Conservation (phyloP, 257 asterid genomes). For the Prunella vulgaris region DNA sequence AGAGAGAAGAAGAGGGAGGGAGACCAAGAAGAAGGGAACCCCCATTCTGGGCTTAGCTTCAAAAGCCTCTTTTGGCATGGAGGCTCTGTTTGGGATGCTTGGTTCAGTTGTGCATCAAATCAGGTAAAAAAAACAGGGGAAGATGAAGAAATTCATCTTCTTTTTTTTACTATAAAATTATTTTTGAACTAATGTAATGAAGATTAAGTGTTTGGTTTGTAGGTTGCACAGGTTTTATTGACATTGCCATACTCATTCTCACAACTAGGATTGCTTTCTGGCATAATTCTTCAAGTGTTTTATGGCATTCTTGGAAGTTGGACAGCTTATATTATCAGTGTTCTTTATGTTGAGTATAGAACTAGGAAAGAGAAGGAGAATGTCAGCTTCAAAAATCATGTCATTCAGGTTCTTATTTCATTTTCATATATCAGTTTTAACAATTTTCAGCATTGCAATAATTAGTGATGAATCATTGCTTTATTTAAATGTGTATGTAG, state of each 20-base stretch:
- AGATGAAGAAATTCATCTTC: not conserved
- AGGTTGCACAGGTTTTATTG: constrained; percentile 37
- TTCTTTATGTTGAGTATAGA: constrained; percentile 31
- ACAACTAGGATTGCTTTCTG: constrained; percentile 32
- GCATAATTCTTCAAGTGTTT: constrained; percentile 27
- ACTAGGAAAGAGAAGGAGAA: constrained; percentile 28
- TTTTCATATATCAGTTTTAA: not conserved
- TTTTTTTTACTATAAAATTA: not conserved
- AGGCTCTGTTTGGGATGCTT: constrained; percentile 28
- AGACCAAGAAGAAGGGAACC: not conserved
- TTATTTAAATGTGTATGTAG: constrained; percentile 11
- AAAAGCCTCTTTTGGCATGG: constrained; percentile 30
- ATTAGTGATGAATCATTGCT: not conserved
- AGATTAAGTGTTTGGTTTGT: not conserved
- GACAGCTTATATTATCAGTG: constrained; percentile 34
- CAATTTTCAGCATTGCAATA: not conserved
- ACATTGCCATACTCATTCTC: constrained; percentile 33
- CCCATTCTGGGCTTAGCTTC: constrained; percentile 7
- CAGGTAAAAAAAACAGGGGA: constrained; percentile 9
- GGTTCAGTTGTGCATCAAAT: constrained; percentile 30
- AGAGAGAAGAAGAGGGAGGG: not conserved
- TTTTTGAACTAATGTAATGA: not conserved
- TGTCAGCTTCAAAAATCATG: constrained; percentile 28
- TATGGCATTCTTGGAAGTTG: constrained; percentile 33
- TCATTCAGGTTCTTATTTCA: constrained; percentile 22